Percentiles rank a stretch among this genome's conserved stretches.
phyloP scores from a whole-genome alignment of 345 rosid genomes.

The Jatropha curcas region DNA sequence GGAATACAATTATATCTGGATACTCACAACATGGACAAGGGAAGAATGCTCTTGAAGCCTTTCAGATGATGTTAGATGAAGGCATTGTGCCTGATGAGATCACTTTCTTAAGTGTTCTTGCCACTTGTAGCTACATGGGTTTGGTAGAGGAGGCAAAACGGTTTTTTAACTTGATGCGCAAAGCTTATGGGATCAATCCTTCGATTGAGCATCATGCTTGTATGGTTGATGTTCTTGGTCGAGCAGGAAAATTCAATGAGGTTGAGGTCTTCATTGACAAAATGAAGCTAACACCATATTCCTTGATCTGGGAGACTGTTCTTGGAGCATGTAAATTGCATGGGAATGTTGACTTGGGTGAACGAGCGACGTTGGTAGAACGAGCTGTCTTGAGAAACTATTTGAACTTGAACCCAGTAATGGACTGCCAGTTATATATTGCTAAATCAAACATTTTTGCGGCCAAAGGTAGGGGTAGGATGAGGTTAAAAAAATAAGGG shows the following conservation, averaged over 20 bases:
- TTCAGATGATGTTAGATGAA: too few relatives aligned
- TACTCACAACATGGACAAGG: too few relatives aligned
- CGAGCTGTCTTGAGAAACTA: too few relatives aligned
- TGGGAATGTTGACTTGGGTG: conserved; percentile 37
- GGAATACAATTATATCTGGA: too few relatives aligned
- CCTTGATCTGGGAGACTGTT: conserved; percentile 45
- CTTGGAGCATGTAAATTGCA: conserved; percentile 39
- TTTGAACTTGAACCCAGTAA: conserved; percentile 39
- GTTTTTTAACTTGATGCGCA: conserved; percentile 30
- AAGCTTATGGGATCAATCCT: too few relatives aligned
- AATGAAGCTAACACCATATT: conserved; percentile 22
- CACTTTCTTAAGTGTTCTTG: too few relatives aligned
- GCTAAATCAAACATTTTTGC: conserved; percentile 42
- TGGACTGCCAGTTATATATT: conserved; percentile 33
- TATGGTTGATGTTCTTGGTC: conserved; percentile 40
- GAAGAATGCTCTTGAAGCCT: too few relatives aligned
- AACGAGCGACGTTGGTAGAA: conserved; percentile 38
- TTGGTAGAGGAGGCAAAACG: too few relatives aligned
- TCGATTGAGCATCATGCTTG: conserved; percentile 40
- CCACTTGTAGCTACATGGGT: too few relatives aligned
- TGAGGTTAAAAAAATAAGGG: conserved; percentile 28
- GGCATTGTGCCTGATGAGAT: too few relatives aligned
- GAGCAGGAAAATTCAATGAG: conserved; percentile 48
- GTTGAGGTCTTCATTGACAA: conserved; percentile 37
- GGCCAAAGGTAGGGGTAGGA: conserved; percentile 31